A percentile compares a stretch with the other conserved stretches of the same genome.
These are phyloP conservation scores for Passalora sequoiae DNA, from an alignment of 2,329 filamentous ascomycete species.

Conservation along the genomic window DNA sequence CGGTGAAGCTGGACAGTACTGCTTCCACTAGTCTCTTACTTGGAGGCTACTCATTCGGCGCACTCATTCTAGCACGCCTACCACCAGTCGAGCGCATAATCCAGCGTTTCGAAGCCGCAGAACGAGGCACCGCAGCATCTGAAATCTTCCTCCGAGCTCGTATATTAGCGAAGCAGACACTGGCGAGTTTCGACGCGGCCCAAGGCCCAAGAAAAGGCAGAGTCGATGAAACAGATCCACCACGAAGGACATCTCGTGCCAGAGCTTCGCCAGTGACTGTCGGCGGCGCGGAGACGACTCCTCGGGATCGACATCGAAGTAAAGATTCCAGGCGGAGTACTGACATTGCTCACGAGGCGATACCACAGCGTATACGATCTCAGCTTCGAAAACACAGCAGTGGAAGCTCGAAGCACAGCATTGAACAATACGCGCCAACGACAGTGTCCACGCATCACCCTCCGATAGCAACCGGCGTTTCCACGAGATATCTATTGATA, in stretches of 20 bases:
- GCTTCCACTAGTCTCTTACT: constrained; percentile 47
- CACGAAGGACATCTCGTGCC: constrained; percentile 10
- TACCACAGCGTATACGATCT: constrained; percentile 26
- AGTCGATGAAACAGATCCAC: constrained; percentile 10
- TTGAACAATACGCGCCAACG: constrained; percentile 13
- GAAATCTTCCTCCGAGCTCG: constrained; percentile 67
- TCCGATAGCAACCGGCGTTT: constrained; percentile 23
- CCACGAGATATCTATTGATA: constrained; percentile 41
- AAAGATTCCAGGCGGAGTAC: constrained; percentile 36
- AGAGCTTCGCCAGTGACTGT: constrained; percentile 27
- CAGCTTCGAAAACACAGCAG: constrained; percentile 24
- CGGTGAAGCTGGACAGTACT: background rate
- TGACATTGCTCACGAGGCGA: constrained; percentile 35
- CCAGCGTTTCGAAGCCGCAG: constrained; percentile 51
- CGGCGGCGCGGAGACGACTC: constrained; percentile 46
- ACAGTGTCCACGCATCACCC: constrained; percentile 29
- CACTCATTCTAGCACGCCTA: constrained; percentile 69
- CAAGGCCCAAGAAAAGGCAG: constrained; percentile 29
- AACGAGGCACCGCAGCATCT: constrained; percentile 54
- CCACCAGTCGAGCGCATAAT: constrained; percentile 57
- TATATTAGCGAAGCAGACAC: constrained; percentile 52
- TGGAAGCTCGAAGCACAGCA: constrained; percentile 3
- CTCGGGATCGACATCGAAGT: constrained; percentile 38
- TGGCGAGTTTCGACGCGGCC: constrained; percentile 25
- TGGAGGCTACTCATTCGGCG: constrained; percentile 86